Base-by-base conservation (phyloP, 2,329 filamentous ascomycete species). In the Chaetomium globosum region DNA sequence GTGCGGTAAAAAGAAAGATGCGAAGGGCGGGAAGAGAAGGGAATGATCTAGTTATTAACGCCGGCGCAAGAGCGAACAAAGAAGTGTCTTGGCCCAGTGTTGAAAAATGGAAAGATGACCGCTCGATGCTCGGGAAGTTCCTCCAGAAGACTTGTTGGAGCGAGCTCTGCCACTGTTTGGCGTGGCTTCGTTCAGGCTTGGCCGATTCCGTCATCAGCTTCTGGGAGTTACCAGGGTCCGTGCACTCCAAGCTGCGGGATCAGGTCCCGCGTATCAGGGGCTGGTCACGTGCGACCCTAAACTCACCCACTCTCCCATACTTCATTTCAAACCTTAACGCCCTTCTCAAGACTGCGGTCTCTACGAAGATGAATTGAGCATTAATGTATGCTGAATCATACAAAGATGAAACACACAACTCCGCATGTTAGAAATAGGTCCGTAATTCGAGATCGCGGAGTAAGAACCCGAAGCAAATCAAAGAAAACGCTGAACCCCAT, bases 151-250 rank as follows among this genome's bases (percentile, higher is more conserved):
- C 21, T 13, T 28, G 48, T 16, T 28, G 48, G 23, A 26, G 4
- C n/a, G n/a, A 48, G 46, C 46, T 48, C 43, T 48, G 46, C 7
- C n/a, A 48, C 39, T 43, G 39, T 55, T 31, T 48, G 59, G 33
- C 54, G 28, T 39, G 31, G 43, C 26, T 31, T 21, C 7, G 13
- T 28, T n/a, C 21, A 49, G 19, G 9, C 49, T 51, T 54, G 56
- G 56, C 57, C 21, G 31, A 46, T 65, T 65, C 63, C 63, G 63
- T 65, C 63, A 65, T 65, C 57, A 57, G 57, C n/a, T 13, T 48
- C 9, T 12, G 23, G 46, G 31, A 21, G 23, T 30, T 21, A 19
- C 54, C 12, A 19, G 53, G 55, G 61, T n/a, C 55, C 61, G 55
- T 64, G 61, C 56, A 12, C 19, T 12, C 10, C 36, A 6, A 1